Evolutionary conservation across 1,139 yeast genomes (phyloP), one percentile per base, ranked within the genome.

Genomic region (Saccharomycopsis hybrid): DNA sequence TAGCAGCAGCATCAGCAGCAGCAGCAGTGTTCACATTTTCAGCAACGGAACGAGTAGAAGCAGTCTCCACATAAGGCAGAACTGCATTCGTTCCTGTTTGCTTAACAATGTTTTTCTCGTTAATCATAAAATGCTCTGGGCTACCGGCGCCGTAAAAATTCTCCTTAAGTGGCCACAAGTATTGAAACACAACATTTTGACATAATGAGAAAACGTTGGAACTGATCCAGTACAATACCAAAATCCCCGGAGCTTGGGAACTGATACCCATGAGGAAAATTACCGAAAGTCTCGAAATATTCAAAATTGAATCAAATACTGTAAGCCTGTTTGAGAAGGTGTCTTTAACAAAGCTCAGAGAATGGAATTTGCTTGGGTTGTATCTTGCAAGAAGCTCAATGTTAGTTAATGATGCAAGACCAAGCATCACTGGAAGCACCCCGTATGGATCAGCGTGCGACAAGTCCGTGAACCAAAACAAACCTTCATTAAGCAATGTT

Each of bases 141-240:
- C 13, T 13, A 18, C 18, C 18, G 18, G 18, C 18, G 18, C 25
- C 30, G 39, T 50, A 50, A 31, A 29, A 46, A 25, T 44, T 35
- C 1, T 33, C 29, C 18, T 69, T 66, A 38, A 78, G 69, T 0
- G 96, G 96, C 60, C 83, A 68, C 45, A 74, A 68, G 57, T 73
- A 69, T 61, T 89, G 95, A 62, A 90, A 67, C n/a, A 84, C 54
- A 11, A 85, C 64, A 61, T 89, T 90, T 59, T 89, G 97, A 0
- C 78, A 56, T 55, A 87, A 68, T 1, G 96, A 89, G 61, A 74
- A 89, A 1, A 75, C 60, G 62, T 87, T 90, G 0, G 96, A 88
- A 45, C 90, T 80, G 33, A 87, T 72, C 97, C 97, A 90, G 65
- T 88, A 90, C 32, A 88, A 64, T 0, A 83, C 78, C 43, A 90